phyloP scores from a whole-genome alignment of 148 eudicot genomes.

The Euryodendron excelsum region DNA sequence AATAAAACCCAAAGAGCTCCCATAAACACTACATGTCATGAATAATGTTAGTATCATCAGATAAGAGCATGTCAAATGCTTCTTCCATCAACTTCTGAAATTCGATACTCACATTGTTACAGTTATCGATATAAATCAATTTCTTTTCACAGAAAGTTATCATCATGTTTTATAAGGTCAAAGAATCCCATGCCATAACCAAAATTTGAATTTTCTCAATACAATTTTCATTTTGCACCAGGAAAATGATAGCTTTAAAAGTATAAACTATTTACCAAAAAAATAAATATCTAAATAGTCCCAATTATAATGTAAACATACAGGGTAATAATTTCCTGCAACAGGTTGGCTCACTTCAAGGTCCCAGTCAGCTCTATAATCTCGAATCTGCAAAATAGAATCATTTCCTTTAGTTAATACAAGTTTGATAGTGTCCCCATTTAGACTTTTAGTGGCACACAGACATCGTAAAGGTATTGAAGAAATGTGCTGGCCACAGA shows the following conservation, averaged over 20 bases:
- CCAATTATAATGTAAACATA: constrained; percentile 36
- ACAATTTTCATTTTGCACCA: not conserved
- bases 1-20: not conserved
- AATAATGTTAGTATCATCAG: not conserved
- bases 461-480: not conserved
- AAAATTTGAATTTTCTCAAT: not conserved
- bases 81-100: not conserved
- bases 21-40: not conserved
- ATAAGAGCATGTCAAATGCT: not conserved
- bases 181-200: not conserved
- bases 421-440: not conserved
- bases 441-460: not conserved
- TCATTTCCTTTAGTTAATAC: not conserved
- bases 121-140: not conserved
- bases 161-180: not conserved
- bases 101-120: not conserved
- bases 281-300: not conserved
- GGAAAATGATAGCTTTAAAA: not conserved
- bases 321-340: constrained; percentile 97
- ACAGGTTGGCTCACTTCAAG: constrained; percentile 88
- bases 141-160: not conserved
- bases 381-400: constrained; percentile 64
- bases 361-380: constrained; percentile 92
- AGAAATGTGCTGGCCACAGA: constrained; percentile 1
- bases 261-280: not conserved